Evolutionary conservation across 371 early-diverging fungal species (phyloP).

Genomic region (Lichtheimia hyalospora): DNA sequence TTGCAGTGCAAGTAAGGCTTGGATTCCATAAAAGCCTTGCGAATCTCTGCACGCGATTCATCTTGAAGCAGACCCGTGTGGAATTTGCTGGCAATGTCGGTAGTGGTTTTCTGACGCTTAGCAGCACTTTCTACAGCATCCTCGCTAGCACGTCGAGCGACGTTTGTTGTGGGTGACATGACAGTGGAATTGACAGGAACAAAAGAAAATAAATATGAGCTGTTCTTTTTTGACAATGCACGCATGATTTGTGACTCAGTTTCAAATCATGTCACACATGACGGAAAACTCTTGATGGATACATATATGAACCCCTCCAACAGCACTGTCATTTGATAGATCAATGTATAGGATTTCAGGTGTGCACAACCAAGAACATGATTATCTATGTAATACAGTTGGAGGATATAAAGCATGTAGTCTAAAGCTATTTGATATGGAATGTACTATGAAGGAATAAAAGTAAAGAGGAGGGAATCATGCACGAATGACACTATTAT

Average conservation of each 20-base stretch:
- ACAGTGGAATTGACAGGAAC: background rate
- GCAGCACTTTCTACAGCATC: background rate
- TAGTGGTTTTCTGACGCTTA: slow-evolving; percentile 10
- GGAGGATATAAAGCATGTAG: too few species aligned
- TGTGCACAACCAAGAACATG: too few species aligned
- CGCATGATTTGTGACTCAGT: too few species aligned
- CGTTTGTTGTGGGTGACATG: slow-evolving; percentile 4
- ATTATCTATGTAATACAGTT: too few species aligned
- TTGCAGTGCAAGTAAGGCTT: slow-evolving; percentile 67
- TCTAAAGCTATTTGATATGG: background rate
- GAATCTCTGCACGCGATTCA: slow-evolving; percentile 15
- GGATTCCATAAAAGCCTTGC: slow-evolving; percentile 44
- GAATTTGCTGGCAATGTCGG: slow-evolving; percentile 12
- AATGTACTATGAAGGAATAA: background rate
- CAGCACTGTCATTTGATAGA: too few species aligned
- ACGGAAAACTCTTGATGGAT: background rate
- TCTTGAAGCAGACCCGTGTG: slow-evolving; percentile 28
- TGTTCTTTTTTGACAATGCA: too few species aligned
- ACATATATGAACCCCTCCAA: too few species aligned
- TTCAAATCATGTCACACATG: background rate
- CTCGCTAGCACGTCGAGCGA: background rate
- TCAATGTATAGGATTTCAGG: too few species aligned
- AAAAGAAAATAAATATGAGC: background rate
- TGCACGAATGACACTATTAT: background rate
- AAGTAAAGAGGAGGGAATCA: background rate